These are phyloP conservation scores for Morella rubra DNA, from an alignment of 306 rosid genomes.

Conservation along the genomic window DNA sequence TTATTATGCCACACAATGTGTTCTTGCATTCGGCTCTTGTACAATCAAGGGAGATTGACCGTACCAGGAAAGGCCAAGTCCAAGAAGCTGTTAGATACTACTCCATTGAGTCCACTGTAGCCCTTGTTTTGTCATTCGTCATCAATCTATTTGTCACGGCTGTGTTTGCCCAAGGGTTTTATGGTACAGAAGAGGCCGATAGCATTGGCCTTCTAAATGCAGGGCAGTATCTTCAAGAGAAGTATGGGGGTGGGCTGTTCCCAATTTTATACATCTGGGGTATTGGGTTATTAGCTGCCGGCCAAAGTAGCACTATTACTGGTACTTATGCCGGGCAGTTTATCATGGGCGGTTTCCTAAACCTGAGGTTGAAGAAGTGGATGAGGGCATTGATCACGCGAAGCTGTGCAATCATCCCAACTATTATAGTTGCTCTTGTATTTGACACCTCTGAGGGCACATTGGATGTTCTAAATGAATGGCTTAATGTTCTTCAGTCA, in stretches of 20 bases:
- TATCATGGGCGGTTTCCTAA: conserved; percentile 94
- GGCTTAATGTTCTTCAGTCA: conserved; percentile 98
- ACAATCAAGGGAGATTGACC: conserved; percentile 80
- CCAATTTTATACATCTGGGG: conserved; percentile 96
- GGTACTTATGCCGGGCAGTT: conserved; percentile 99
- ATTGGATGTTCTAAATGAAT: conserved; percentile 79
- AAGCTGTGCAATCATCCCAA: conserved; percentile 84
- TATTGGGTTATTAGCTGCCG: conserved; percentile 90
- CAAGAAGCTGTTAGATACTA: conserved; percentile 94
- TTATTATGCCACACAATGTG: conserved; percentile 97
- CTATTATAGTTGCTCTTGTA: conserved; percentile 77
- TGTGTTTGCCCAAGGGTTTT: conserved; percentile 91
- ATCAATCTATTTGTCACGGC: conserved; percentile 87
- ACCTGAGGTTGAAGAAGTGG: conserved; percentile 92
- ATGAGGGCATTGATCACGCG: conserved; percentile 82
- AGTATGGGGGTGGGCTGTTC: conserved; percentile 83
- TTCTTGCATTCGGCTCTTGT: conserved; percentile 96
- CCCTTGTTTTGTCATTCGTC: conserved; percentile 69
- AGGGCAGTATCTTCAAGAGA: conserved; percentile 85
- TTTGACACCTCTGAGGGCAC: conserved; percentile 72
- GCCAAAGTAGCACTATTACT: conserved; percentile 97
- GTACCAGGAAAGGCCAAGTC: conserved; percentile 63
- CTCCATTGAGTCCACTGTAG: conserved; percentile 80
- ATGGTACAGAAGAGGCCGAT: conserved; percentile 66
- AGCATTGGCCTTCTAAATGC: conserved; percentile 88